Percentiles rank a stretch among this genome's conserved stretches.
These are phyloP conservation scores for Pseudophaeomoniella oleicola DNA, from an alignment of 2,329 filamentous ascomycete species.

Conservation along the genomic window DNA sequence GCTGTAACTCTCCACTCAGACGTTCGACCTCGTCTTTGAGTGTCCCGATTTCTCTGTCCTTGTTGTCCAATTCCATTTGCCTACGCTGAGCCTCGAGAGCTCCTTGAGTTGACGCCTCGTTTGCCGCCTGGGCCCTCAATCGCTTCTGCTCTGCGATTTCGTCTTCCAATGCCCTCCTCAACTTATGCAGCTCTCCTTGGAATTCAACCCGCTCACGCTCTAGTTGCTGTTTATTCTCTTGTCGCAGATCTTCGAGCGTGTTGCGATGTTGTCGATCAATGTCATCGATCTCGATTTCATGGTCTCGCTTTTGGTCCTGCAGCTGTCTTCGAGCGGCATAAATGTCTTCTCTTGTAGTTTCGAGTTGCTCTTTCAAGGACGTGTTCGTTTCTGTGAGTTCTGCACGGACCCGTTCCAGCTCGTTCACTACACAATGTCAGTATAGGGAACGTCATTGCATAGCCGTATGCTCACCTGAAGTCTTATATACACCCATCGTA, in stretches of 20 bases:
- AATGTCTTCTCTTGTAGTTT: conserved; percentile 41
- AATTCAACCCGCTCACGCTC: conserved; percentile 47
- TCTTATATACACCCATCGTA: conserved; percentile 58
- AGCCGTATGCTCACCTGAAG: conserved; percentile 44
- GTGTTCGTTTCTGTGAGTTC: conserved; percentile 37
- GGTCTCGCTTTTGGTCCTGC: conserved; percentile 36
- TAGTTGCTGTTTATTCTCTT: conserved; percentile 36
- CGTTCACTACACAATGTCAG: conserved; percentile 30
- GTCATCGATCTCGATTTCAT: conserved; percentile 38
- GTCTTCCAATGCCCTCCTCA: conserved; percentile 48
- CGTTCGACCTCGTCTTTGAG: conserved; percentile 24
- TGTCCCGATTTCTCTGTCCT: conserved; percentile 37
- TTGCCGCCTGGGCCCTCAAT: conserved; percentile 45
- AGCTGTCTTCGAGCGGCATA: conserved; percentile 31
- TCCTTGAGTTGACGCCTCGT: conserved; percentile 44
- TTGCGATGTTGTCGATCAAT: conserved; percentile 35
- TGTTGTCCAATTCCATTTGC: conserved; percentile 33
- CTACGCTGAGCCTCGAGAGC: conserved; percentile 29
- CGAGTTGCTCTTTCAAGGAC: conserved; percentile 52
- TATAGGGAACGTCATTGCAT: conserved; percentile 6
- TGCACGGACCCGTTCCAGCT: conserved; percentile 39
- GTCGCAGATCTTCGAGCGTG: conserved; percentile 24
- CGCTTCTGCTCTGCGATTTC: conserved; percentile 52
- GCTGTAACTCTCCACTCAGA: conserved; percentile 35
- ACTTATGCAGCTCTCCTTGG: conserved; percentile 50